Evolutionary conservation across 2,329 filamentous ascomycete genomes (phyloP).

Genomic region (Xylaria multiplex): DNA sequence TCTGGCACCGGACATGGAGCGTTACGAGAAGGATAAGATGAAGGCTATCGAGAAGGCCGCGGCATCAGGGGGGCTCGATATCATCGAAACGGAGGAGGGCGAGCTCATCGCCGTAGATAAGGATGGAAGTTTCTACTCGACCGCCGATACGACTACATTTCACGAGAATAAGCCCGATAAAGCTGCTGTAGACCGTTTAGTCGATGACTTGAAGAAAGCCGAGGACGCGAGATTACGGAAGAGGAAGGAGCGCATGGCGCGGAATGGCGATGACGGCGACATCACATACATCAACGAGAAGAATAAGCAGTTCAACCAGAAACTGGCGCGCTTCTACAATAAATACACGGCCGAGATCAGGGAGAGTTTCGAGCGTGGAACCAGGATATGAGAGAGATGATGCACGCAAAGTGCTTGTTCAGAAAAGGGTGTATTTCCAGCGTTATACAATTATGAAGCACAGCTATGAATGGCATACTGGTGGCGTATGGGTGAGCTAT

Average conservation of each 20-base stretch:
- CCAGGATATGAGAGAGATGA: constrained; percentile 76
- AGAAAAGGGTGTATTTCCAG: constrained; percentile 26
- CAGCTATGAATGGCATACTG: constrained; percentile 17
- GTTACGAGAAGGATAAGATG: constrained; percentile 88
- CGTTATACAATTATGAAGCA: constrained; percentile 12
- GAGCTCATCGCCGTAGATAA: constrained; percentile 95
- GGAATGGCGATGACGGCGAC: constrained; percentile 86
- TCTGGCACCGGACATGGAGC: constrained; percentile 78
- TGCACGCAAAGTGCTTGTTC: neutral
- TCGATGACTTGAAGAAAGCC: constrained; percentile 85
- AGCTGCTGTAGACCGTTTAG: constrained; percentile 86
- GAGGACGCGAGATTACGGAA: constrained; percentile 90
- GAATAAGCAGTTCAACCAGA: constrained; percentile 99
- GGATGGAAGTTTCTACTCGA: constrained; percentile 90
- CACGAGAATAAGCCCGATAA: constrained; percentile 87
- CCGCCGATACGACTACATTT: constrained; percentile 83
- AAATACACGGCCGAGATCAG: constrained; percentile 98
- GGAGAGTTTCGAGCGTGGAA: constrained; percentile 96
- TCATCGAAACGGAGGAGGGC: constrained; percentile 94
- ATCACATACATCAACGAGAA: constrained; percentile 99
- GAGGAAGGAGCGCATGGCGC: constrained; percentile 78
- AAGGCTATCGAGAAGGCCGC: constrained; percentile 86
- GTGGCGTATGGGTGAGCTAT: constrained; percentile 39
- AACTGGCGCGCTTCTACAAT: constrained; percentile 94
- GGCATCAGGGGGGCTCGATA: constrained; percentile 83